phyloP scores from a whole-genome alignment of 1,139 yeast species.

The Eremothecium cymbalariae region DNA sequence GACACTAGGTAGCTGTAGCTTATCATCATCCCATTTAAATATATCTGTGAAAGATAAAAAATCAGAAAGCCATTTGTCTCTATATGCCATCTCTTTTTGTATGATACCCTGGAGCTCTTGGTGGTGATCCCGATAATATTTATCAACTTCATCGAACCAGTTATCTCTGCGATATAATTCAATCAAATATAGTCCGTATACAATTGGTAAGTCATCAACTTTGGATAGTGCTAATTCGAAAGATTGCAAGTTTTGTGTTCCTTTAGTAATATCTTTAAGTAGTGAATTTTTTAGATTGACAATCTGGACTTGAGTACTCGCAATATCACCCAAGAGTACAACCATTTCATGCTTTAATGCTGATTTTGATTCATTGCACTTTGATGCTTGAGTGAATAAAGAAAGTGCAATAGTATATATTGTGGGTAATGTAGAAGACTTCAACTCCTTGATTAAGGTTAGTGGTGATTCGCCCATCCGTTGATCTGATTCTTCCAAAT shows the following conservation, averaged over 20 bases:
- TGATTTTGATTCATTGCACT: conserved; percentile 16
- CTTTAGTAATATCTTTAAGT: conserved; percentile 27
- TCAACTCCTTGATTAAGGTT: conserved; percentile 11
- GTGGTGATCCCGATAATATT: conserved; percentile 43
- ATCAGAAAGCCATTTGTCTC: conserved; percentile 57
- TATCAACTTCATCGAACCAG: conserved; percentile 54
- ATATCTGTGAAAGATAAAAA: neutral
- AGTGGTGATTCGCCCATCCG: conserved; percentile 9
- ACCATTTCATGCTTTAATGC: conserved; percentile 19
- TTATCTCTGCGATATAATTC: conserved; percentile 61
- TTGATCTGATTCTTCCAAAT: conserved; percentile 11
- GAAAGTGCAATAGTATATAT: conserved; percentile 27
- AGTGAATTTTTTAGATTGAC: conserved; percentile 30
- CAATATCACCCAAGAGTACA: conserved; percentile 20
- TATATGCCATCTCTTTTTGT: conserved; percentile 48
- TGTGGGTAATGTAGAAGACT: conserved; percentile 16
- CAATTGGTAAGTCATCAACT: conserved; percentile 67
- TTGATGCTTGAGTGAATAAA: conserved; percentile 22
- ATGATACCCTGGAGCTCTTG: conserved; percentile 53
- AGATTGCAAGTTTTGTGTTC: conserved; percentile 37
- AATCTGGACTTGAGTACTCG: conserved; percentile 23
- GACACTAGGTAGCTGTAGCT: neutral
- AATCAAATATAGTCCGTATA: conserved; percentile 69
- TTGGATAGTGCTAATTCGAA: conserved; percentile 39
- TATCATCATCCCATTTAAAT: conserved; percentile 1